Percentiles rank a stretch among this genome's conserved stretches.
Evolutionary conservation across 129 eudicot species (phyloP).

Genomic region (Arctium lappa): DNA sequence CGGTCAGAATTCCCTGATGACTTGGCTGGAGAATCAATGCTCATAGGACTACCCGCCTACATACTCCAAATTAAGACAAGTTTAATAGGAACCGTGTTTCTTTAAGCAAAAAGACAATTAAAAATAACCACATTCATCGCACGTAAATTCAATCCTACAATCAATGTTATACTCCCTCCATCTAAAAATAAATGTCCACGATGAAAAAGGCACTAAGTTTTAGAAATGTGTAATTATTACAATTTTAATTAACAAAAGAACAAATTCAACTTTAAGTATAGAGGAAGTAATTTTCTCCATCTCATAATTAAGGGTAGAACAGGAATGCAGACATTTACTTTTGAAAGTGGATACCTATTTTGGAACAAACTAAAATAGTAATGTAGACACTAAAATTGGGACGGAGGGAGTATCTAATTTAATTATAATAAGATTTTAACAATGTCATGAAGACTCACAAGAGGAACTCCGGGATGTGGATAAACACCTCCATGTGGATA

Average conservation of each 20-base stretch:
- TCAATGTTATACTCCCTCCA: neutral
- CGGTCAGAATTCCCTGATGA: slow-evolving; percentile 66
- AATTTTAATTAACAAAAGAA: too few species aligned
- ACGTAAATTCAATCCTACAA: neutral
- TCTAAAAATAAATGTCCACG: neutral
- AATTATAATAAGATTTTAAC: neutral
- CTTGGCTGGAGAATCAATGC: slow-evolving; percentile 77
- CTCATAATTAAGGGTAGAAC: too few species aligned
- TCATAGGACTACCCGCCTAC: slow-evolving; percentile 70
- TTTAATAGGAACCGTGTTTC: neutral
- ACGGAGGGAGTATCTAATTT: neutral
- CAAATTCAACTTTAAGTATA: too few species aligned
- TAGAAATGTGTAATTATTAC: too few species aligned
- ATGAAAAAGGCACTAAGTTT: too few species aligned
- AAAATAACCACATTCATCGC: neutral
- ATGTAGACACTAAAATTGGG: too few species aligned
- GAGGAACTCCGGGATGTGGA: slow-evolving; percentile 86
- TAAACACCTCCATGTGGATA: slow-evolving; percentile 91
- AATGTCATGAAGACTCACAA: slow-evolving; percentile 50
- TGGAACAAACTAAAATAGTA: too few species aligned
- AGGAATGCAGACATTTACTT: too few species aligned
- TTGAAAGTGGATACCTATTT: too few species aligned
- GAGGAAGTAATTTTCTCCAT: too few species aligned
- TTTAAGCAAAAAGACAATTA: neutral
- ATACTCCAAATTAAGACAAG: slow-evolving; percentile 4